Base-by-base conservation (phyloP, 352 stramenopile species). In the Aphanomyces invadans region DNA sequence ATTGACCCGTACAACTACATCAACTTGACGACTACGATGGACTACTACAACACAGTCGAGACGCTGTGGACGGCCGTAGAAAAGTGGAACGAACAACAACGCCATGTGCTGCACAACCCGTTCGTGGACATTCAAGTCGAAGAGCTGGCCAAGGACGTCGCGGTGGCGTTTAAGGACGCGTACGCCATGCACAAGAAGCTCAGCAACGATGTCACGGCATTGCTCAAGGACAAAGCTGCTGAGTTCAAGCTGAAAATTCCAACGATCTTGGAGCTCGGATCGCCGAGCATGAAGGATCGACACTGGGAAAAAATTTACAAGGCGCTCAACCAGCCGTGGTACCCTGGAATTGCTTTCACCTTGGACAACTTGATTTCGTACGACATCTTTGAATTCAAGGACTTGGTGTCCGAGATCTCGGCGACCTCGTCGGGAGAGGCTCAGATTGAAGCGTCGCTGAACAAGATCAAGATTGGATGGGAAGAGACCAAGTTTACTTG, bases 231-330 rank as follows among this genome's bases (percentile, higher is more conserved):
- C 52, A 78, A 87, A 11, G 93, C 88, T 0, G 79, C 81, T 1
- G 88, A 95, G 31, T 96, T 97, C 68, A 97, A 96, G 71, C 61
- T 88, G 19, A 92, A 94, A 57, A 85, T 98, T 28, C 90, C 93
- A 5, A 90, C 90, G 2, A 86, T 98, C 44, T 73, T 96, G 11
- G 90, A 98, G 52, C 77, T 98, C 12, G 86, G 93, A 4, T 97
- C 96, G 51, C 83, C 87, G 0, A 74, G 79, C 5, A 93, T 98
- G 74, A 96, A 97, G 74, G 90, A 97, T 49, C 87, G 93, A 0
- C 94, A 98, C 74, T 98, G 94, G 94, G 86, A 97, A 60, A 89
- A 93, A 70, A 96, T 98, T 32, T 96, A 97, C 71, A 92, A 97
- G 67, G 79, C 85, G 11, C 66, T 95, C 25, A 78, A 87, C 4